Percentiles rank a stretch among this genome's conserved stretches.
Evolutionary conservation across 2,329 filamentous ascomycete species (phyloP).

Genomic region (Torrubiellomyces zombiae): DNA sequence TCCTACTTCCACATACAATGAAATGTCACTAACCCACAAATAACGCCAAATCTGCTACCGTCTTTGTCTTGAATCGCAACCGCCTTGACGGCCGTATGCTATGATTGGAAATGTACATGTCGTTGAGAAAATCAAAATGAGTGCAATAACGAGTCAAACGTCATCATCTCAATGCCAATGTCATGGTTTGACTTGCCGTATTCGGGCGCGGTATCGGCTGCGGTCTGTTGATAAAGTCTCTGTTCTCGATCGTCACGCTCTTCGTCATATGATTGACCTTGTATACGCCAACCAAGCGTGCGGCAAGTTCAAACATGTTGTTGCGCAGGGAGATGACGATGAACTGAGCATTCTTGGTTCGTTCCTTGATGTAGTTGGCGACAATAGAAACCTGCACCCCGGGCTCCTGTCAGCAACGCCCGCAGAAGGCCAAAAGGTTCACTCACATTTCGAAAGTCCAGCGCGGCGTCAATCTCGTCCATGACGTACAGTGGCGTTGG

Average conservation of each 20-base stretch:
- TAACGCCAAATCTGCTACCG: conserved; percentile 1
- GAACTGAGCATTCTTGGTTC: conserved; percentile 98
- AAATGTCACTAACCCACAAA: too few relatives aligned
- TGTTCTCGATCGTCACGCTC: conserved; percentile 78
- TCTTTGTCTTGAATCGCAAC: neutral
- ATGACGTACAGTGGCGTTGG: conserved; percentile 96
- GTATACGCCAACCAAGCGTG: conserved; percentile 88
- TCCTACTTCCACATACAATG: too few relatives aligned
- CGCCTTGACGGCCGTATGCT: neutral
- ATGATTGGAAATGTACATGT: conserved; percentile 4
- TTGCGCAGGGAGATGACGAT: conserved; percentile 96
- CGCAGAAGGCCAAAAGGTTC: conserved; percentile 1
- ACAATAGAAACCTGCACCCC: conserved; percentile 71
- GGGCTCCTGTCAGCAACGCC: too few relatives aligned
- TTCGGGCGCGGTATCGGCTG: conserved; percentile 16
- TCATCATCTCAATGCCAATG: conserved; percentile 17
- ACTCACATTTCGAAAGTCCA: conserved; percentile 95
- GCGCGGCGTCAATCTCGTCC: conserved; percentile 96
- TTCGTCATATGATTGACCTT: conserved; percentile 99
- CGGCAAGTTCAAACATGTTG: conserved; percentile 99
- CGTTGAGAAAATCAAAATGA: too few relatives aligned
- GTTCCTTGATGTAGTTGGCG: conserved; percentile 96
- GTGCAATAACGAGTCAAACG: too few relatives aligned
- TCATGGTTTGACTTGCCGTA: conserved; percentile 14
- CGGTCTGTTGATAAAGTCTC: conserved; percentile 47